These are phyloP conservation scores for Ricinus communis DNA, from an alignment of 345 rosid genomes.

Conservation along the genomic window DNA sequence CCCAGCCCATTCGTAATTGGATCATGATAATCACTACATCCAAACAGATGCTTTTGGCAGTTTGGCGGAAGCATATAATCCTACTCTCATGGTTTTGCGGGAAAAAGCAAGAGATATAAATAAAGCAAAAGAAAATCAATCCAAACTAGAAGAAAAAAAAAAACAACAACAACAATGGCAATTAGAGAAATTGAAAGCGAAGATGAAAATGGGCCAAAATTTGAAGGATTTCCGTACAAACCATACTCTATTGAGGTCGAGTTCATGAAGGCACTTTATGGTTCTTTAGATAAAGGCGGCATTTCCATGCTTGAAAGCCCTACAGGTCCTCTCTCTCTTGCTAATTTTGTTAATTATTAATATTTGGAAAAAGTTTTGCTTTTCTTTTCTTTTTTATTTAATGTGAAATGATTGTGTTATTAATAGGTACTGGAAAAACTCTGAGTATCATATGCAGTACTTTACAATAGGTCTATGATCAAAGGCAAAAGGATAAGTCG, in stretches of 20 bases:
- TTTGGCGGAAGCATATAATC: no score
- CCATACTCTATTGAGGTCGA: slow-evolving; percentile 80
- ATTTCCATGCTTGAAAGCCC: slow-evolving; percentile 98
- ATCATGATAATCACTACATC: not conserved
- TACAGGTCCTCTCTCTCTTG: slow-evolving; percentile 49
- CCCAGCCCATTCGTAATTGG: not conserved
- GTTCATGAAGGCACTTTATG: slow-evolving; percentile 85
- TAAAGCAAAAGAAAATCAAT: not conserved
- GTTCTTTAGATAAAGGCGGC: slow-evolving; percentile 74
- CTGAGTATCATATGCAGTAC: slow-evolving; percentile 82
- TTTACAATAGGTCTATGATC: slow-evolving; percentile 78
- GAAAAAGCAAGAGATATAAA: no score
- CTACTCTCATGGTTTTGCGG: no score
- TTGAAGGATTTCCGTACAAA: slow-evolving; percentile 69
- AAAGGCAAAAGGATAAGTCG: slow-evolving; percentile 40
- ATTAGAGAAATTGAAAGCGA: slow-evolving; percentile 23
- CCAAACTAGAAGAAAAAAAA: slow-evolving; percentile 14
- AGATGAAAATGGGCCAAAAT: slow-evolving; percentile 32
- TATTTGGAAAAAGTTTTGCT: no score
- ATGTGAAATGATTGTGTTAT: not conserved
- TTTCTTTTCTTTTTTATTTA: no score
- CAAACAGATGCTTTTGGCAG: slow-evolving; percentile 2
- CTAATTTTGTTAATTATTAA: not conserved
- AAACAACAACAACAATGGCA: no score
- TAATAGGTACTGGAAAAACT: slow-evolving; percentile 89